Evolutionary conservation across 805 yeast species (phyloP), one percentile per base, ranked within the genome.

Genomic region (Wickerhamiella qilinensis): DNA sequence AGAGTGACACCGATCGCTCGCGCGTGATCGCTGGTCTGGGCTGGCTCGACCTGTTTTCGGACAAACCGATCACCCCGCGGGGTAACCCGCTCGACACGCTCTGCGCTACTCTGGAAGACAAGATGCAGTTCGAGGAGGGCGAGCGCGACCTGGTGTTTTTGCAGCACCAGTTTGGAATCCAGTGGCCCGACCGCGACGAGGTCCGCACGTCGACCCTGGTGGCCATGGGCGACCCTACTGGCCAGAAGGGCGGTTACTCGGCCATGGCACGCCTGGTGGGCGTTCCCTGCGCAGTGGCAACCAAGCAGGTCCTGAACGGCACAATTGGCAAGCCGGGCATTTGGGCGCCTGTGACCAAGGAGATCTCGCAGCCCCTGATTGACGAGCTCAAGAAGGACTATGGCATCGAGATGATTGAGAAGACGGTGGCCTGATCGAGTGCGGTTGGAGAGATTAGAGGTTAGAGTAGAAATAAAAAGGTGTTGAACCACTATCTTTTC

Each of bases 241-340:
- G 54, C 42, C 65, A 72, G 45, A 67, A 69, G 39, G 84, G 86
- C 44, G 88, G 91, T 39, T 91, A 88, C 76, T 79, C 94, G 30
- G 86, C 97, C 27, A 91, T 91, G 98, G 98, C 98, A 49, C 86
- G 88, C 60, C 73, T 83, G 47, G 98, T 91, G 40, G 98, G 98
- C 68, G 88, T 85, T 46, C 98, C 98, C 49, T 88, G 94, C 65
- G 95, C 95, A 39, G 93, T 91, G 59, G 98, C 97, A 22, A 69
- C 80, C 43, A 74, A 75, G 64, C 78, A 81, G 62, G 80, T 91
- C 46, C 70, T 91, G 53, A 74, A 80, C 50, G 95, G 95, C 48
- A 73, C 77, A 41, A 69, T 75, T 53, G 69, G 70, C 51, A 71
- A 67, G 45, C 82, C 84, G 41, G 98, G 98, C 51, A 69, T 91